Conservation (phyloP, 345 rosid genomes). For the Lumnitzera littorea region DNA sequence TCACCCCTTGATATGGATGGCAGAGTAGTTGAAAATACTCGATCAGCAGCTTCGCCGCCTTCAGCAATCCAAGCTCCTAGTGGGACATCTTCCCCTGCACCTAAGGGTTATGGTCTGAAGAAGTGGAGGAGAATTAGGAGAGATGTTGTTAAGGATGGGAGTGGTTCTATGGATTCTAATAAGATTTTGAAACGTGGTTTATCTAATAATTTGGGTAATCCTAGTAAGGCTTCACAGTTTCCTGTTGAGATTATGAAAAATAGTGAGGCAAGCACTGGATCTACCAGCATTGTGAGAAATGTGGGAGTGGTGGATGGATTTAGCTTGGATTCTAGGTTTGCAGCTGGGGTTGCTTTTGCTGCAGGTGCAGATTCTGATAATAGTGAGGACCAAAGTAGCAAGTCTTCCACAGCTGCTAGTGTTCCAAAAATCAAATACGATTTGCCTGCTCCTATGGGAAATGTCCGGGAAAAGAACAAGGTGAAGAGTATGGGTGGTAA, state of each 20-base stretch:
- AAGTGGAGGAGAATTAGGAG: conserved; percentile 81
- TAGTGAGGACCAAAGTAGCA: conserved; percentile 66
- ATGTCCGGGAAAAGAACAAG: conserved; percentile 33
- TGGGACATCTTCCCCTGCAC: conserved; percentile 23
- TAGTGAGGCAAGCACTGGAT: conserved; percentile 34
- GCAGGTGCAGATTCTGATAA: conserved; percentile 53
- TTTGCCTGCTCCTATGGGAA: conserved; percentile 25
- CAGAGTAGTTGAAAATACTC: conserved; percentile 14
- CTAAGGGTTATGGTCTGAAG: conserved; percentile 66
- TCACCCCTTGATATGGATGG: conserved; percentile 8
- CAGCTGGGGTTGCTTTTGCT: conserved; percentile 34
- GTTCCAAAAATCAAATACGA: conserved; percentile 43
- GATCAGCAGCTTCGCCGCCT: conserved; percentile 12
- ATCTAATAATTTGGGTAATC: conserved; percentile 32
- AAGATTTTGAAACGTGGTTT: conserved; percentile 62
- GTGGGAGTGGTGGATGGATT: conserved; percentile 25
- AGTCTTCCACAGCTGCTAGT: conserved; percentile 74
- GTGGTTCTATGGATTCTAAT: conserved; percentile 28
- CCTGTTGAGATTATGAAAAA: conserved; percentile 27
- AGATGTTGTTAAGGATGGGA: conserved; percentile 42
- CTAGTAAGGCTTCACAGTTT: conserved; percentile 27
- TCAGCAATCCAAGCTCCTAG: conserved; percentile 14
- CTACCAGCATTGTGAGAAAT: conserved; percentile 26
- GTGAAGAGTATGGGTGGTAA: conserved; percentile 40
- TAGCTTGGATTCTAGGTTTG: conserved; percentile 47